Evolutionary conservation across 2,329 filamentous ascomycete species (phyloP).

Genomic region (Colletotrichum neosansevieriae): DNA sequence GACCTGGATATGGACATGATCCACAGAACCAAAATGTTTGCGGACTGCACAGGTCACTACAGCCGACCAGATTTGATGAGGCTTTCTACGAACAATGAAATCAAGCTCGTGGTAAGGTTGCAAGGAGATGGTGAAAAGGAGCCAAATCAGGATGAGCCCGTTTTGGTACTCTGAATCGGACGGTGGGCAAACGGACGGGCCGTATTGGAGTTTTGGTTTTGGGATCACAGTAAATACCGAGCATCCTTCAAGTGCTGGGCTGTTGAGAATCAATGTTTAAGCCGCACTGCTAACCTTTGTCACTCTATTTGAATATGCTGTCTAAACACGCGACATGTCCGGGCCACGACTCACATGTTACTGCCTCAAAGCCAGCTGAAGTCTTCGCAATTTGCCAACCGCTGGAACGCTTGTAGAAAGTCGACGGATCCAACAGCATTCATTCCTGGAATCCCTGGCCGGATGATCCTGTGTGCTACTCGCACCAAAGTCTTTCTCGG

Average conservation of each 20-base stretch:
- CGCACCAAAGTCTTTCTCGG: background rate
- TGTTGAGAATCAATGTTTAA: too few species aligned
- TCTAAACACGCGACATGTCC: too few species aligned
- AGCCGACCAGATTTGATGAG: conserved; percentile 56
- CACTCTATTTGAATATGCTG: too few species aligned
- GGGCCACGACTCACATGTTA: background rate
- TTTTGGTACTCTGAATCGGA: background rate
- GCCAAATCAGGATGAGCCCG: conserved; percentile 2
- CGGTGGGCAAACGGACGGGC: background rate
- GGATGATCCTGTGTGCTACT: background rate
- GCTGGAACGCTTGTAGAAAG: conserved; percentile 15
- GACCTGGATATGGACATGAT: conserved; percentile 62
- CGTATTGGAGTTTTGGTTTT: background rate
- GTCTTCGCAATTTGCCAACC: conserved; percentile 21
- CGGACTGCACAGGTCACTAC: conserved; percentile 54
- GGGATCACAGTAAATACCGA: background rate
- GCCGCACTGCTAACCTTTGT: too few species aligned
- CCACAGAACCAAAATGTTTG: conserved; percentile 53
- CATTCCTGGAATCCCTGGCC: background rate
- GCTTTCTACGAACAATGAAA: conserved; percentile 40
- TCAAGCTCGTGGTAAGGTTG: background rate
- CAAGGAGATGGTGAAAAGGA: background rate
- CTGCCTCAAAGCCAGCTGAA: conserved; percentile 24
- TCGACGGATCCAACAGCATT: background rate
- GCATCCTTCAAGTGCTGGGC: too few species aligned